phyloP scores from a whole-genome alignment of 768 basidiomycete genomes.

The Cystobasidium onofrii region DNA sequence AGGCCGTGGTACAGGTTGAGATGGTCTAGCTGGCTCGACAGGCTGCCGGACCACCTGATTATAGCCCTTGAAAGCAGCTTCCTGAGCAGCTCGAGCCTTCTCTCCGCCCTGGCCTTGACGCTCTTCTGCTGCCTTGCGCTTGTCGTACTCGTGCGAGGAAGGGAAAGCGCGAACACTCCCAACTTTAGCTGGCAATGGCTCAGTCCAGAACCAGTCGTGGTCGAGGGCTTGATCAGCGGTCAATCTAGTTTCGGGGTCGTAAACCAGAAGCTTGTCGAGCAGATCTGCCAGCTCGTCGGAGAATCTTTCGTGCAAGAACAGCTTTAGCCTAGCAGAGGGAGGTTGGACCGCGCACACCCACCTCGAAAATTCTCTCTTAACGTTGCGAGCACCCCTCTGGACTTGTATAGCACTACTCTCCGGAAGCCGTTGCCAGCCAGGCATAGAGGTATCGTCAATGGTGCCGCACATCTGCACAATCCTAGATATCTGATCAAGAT shows the following conservation, averaged over 20 bases:
- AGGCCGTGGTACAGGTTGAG: neutral
- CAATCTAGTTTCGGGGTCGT: conserved; percentile 73
- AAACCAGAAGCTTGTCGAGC: conserved; percentile 67
- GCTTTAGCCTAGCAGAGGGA: too few relatives aligned
- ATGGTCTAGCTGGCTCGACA: neutral
- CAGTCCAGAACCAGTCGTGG: conserved; percentile 90
- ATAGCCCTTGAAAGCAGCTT: conserved; percentile 22
- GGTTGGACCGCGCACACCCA: neutral
- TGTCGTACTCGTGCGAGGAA: conserved; percentile 30
- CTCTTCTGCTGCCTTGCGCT: conserved; percentile 21
- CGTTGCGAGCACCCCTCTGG: neutral
- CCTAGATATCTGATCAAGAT: conserved; percentile 81
- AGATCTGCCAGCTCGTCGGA: conserved; percentile 53
- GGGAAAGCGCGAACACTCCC: conserved; percentile 19
- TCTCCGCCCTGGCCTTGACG: neutral
- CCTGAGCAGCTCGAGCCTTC: conserved; percentile 17
- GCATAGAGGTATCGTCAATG: conserved; percentile 51
- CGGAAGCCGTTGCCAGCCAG: conserved; percentile 46
- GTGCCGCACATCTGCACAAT: conserved; percentile 87
- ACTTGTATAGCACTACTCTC: conserved; percentile 12
- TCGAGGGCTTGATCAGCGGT: conserved; percentile 80
- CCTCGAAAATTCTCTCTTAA: conserved; percentile 24
- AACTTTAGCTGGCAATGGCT: conserved; percentile 58
- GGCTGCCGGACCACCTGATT: neutral
- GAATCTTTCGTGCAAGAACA: neutral